These are phyloP conservation scores for Rhizopogon vulgaris DNA, from an alignment of 768 basidiomycete genomes.

Conservation along the genomic window DNA sequence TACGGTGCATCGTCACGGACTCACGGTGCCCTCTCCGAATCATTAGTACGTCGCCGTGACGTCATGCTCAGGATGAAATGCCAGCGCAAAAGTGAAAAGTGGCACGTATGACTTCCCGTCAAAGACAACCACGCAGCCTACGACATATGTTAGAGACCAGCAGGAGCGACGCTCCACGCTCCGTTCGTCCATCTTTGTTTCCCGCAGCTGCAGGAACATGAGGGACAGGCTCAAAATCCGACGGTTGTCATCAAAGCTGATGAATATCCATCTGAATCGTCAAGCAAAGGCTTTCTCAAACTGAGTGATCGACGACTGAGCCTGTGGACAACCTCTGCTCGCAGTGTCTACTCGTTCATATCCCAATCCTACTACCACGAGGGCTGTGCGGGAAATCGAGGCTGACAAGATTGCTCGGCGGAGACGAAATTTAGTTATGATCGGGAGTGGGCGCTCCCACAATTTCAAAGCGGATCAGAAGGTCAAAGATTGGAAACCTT, in stretches of 20 bases:
- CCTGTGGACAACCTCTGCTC: neutral
- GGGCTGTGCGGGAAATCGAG: no score
- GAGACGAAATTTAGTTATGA: neutral
- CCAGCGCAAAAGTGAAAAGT: no score
- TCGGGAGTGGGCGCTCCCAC: conserved; percentile 4
- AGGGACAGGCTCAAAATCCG: conserved; percentile 5
- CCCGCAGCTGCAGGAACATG: conserved; percentile 2
- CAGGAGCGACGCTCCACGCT: conserved; percentile 10
- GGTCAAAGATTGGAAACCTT: no score
- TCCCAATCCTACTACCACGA: neutral
- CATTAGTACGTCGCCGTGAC: conserved; percentile 27
- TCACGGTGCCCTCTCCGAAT: conserved; percentile 32
- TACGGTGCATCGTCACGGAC: conserved; percentile 42
- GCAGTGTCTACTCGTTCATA: no score
- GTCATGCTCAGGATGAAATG: neutral
- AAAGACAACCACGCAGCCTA: conserved; percentile 18
- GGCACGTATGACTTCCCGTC: conserved; percentile 14
- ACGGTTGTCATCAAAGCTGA: neutral
- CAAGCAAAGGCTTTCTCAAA: conserved; percentile 1
- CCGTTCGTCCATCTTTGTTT: conserved; percentile 9
- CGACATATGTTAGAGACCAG: conserved; percentile 1
- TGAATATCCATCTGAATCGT: conserved; percentile 2
- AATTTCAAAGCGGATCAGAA: neutral
- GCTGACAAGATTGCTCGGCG: no score
- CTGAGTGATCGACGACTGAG: conserved; percentile 2